phyloP scores from a whole-genome alignment of 495 filamentous ascomycete genomes.

The Physcia stellaris region DNA sequence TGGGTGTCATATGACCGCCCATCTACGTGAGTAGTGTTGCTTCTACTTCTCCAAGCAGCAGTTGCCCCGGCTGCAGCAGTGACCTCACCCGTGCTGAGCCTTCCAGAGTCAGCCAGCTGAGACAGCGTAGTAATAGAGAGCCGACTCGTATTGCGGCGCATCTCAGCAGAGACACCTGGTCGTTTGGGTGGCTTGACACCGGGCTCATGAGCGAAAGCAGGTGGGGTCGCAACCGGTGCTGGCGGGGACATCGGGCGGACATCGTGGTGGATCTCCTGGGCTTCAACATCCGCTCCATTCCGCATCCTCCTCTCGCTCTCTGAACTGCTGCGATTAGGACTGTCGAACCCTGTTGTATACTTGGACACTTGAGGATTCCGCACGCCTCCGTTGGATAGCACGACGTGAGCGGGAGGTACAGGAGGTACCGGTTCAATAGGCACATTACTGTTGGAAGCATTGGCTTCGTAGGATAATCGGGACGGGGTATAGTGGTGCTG shows the following conservation, averaged over 20 bases:
- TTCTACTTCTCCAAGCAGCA: conserved; percentile 23
- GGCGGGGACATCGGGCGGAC: conserved; percentile 46
- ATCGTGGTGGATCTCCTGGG: conserved; percentile 27
- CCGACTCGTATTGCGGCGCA: conserved; percentile 62
- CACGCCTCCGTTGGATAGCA: conserved; percentile 12
- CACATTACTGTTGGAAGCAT: neutral
- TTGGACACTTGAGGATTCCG: conserved; percentile 15
- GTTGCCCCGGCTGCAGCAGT: conserved; percentile 26
- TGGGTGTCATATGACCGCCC: too few relatives aligned
- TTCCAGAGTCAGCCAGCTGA: conserved; percentile 56
- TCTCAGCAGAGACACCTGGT: conserved; percentile 58
- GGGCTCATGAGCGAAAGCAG: conserved; percentile 59
- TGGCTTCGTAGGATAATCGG: conserved; percentile 9
- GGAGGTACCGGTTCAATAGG: conserved; percentile 21
- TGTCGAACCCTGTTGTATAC: conserved; percentile 16
- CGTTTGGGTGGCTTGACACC: conserved; percentile 50
- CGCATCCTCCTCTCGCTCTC: conserved; percentile 37
- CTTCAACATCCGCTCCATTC: conserved; percentile 9
- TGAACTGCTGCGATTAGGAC: conserved; percentile 40
- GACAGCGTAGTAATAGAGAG: conserved; percentile 70
- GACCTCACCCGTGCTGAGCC: conserved; percentile 21
- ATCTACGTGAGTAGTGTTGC: conserved; percentile 18
- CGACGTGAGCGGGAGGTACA: conserved; percentile 28
- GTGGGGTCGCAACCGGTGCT: conserved; percentile 60
- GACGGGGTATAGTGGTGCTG: conserved; percentile 4